Conservation (phyloP, 768 basidiomycete species). For the Lactarius pseudohatsudake region DNA sequence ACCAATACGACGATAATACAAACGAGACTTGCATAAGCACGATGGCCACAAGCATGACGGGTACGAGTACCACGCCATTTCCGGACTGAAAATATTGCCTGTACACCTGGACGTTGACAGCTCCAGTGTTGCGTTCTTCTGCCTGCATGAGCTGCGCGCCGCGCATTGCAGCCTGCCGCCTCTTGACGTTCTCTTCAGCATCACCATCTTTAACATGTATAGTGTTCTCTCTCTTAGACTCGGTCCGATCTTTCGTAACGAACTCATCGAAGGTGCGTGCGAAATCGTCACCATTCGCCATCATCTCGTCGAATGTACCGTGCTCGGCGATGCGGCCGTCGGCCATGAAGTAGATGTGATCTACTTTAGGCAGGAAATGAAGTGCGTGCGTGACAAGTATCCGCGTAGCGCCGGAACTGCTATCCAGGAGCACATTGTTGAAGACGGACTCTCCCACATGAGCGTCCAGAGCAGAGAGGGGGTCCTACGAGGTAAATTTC, state of each 20-base stretch:
- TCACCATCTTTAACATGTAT: constrained; percentile 39
- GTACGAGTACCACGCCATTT: constrained; percentile 63
- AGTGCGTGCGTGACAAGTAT: constrained; percentile 90
- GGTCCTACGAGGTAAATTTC: constrained; percentile 49
- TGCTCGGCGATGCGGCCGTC: constrained; percentile 78
- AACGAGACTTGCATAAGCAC: constrained; percentile 66
- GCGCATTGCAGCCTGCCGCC: constrained; percentile 37
- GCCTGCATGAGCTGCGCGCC: constrained; percentile 71
- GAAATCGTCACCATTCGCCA: constrained; percentile 64
- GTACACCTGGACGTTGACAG: constrained; percentile 56
- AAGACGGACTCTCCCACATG: constrained; percentile 89
- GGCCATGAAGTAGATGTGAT: constrained; percentile 78
- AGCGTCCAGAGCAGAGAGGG: constrained; percentile 87
- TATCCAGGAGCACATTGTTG: constrained; percentile 73
- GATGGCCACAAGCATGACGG: constrained; percentile 60
- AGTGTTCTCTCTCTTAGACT: constrained; percentile 45
- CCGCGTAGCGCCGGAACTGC: constrained; percentile 67
- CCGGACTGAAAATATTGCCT: constrained; percentile 68
- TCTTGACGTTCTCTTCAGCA: constrained; percentile 41
- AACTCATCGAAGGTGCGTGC: constrained; percentile 50
- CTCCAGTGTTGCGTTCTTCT: constrained; percentile 83
- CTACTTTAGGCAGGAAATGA: constrained; percentile 85
- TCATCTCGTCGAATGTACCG: constrained; percentile 76
- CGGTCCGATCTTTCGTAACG: constrained; percentile 55
- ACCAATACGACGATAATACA: constrained; percentile 78